Conservation (phyloP, 805 yeast species). For the Ogataea trehaloabstinens region DNA sequence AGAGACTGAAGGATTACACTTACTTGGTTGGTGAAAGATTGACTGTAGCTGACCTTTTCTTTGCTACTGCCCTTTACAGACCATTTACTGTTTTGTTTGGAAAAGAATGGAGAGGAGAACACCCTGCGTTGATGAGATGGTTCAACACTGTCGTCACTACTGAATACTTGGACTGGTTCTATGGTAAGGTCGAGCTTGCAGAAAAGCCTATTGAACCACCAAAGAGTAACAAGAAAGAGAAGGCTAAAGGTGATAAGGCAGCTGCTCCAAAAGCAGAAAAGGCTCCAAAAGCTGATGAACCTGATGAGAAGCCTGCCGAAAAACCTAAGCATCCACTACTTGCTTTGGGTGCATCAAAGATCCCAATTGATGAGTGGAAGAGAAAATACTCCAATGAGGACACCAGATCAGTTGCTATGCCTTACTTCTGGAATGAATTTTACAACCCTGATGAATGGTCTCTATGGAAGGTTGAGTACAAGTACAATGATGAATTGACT, state of each 20-base stretch:
- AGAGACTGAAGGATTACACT: conserved; percentile 43
- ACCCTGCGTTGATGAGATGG: conserved; percentile 56
- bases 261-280: conserved; percentile 25
- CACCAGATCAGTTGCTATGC: conserved; percentile 89
- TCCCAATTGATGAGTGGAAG: conserved; percentile 90
- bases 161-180: conserved; percentile 46
- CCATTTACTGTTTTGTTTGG: conserved; percentile 47
- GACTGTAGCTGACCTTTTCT: conserved; percentile 44
- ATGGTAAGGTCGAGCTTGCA: conserved; percentile 52
- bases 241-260: conserved; percentile 42
- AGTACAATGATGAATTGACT: conserved; percentile 97
- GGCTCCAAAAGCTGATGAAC: conserved; percentile 31
- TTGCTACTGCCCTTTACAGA: conserved; percentile 45
- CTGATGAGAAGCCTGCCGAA: conserved; percentile 48
- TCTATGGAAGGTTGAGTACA: conserved; percentile 91
- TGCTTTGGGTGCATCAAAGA: conserved; percentile 66
- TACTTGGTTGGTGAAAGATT: conserved; percentile 48
- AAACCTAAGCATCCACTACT: conserved; percentile 87
- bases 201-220: conserved; percentile 65
- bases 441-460: conserved; percentile 94
- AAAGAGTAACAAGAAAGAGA: conserved; percentile 74
- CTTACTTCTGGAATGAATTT: conserved; percentile 95
- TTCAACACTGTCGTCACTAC: conserved; percentile 43
- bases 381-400: conserved; percentile 96
- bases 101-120: conserved; percentile 46